Conservation (phyloP, 1,284 basidiomycete species). For the Ceratobasidium sp. region DNA sequence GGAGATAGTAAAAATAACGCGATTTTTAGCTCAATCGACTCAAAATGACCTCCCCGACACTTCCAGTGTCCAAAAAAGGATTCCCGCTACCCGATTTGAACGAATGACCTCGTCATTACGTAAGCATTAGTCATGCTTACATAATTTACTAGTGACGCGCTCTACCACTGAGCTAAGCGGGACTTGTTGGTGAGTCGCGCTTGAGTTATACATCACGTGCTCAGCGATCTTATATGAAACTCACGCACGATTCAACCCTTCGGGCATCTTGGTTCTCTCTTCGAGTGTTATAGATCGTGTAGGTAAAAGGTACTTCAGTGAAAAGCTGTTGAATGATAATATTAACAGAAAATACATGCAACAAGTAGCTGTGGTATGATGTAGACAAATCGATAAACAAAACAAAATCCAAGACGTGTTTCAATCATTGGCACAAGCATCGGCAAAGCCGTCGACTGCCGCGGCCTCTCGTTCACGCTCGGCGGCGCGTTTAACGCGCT, state of each 20-base stretch:
- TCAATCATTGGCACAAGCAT: conserved; percentile 44
- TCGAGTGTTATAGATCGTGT: no score
- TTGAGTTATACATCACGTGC: no score
- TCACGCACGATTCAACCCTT: no score
- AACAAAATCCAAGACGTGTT: conserved; percentile 22
- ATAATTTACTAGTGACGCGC: conserved; percentile 54
- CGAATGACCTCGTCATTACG: conserved; percentile 38
- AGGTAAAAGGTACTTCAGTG: no score
- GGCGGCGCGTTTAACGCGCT: conserved; percentile 38
- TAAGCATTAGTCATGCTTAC: not conserved
- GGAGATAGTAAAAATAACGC: no score
- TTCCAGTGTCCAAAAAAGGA: conserved; percentile 16
- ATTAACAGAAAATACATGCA: not conserved
- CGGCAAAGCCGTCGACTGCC: conserved; percentile 34
- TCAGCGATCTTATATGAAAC: no score
- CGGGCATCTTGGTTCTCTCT: no score
- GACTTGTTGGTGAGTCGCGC: no score
- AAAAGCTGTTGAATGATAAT: no score
- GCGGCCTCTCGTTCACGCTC: conserved; percentile 36
- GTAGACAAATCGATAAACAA: conserved; percentile 11
- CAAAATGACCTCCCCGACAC: no score
- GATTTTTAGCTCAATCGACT: no score
- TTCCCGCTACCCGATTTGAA: conserved; percentile 40
- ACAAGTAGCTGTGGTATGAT: conserved; percentile 14
- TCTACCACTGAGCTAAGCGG: conserved; percentile 56